Base-by-base conservation (phyloP, 2,329 filamentous ascomycete species). In the Camptophora hylomeconis region DNA sequence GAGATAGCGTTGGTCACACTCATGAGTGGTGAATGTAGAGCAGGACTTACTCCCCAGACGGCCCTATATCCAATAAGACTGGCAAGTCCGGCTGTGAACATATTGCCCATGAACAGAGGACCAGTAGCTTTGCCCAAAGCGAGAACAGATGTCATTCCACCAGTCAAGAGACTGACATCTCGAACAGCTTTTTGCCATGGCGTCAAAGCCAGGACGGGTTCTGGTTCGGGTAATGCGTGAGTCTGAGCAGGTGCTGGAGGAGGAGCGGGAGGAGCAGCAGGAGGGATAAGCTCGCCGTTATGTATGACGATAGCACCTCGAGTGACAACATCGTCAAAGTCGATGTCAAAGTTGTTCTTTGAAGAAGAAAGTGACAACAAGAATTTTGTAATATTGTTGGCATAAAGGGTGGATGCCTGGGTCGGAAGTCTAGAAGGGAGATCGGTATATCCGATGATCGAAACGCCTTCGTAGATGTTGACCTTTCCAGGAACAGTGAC, bases 1-100 rank as follows among this genome's bases (percentile, higher is more conserved):
- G 81, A 89, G 44, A 92, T 92, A 16, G 84, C 84, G 50, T 93
- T 92, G 5, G 84, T 92, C 19, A 92, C 83, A 42, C 79, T 86
- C 84, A 93, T 92, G 4, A 93, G 60, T 2, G 83, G 84, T 2
- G 80, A 87, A 52, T 92, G 84, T 4, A 93, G 63, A 19, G 83
- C 81, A 5, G 83, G 83, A 0, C 65, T 61, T 8, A 92, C 83
- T 30, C 82, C 82, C 83, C 83, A 92, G 14, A 92, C 80, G 5
- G 81, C 81, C 26, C 83, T 72, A 48, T 93, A 92, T 5, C 83
- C 84, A 39, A 92, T 83, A 16, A 93, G 60, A 44, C 81, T 80
- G 26, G 84, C 81, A 24, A 93, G 61, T 10, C 77, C 75, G 52
- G 89, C 89, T 0, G 80, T 86, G 48, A 92, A 87, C 25, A 76